A percentile compares a stretch with the other conserved stretches of the same genome.
Evolutionary conservation across 495 filamentous ascomycete genomes (phyloP).

Genomic region (Aspergillus kassunensis): DNA sequence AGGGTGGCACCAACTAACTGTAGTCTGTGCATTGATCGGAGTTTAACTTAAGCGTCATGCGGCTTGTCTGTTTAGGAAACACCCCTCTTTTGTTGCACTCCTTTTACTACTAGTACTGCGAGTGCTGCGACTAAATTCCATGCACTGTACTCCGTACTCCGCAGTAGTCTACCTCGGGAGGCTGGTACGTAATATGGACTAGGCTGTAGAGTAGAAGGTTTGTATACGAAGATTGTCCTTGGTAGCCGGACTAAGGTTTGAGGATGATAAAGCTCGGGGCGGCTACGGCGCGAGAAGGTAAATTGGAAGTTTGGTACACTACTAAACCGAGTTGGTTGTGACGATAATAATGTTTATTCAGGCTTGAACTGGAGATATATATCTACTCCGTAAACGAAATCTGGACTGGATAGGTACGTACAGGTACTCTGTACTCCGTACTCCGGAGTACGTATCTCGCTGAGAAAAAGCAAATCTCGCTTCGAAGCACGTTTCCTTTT

Average conservation of each 20-base stretch:
- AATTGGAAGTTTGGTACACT: neutral
- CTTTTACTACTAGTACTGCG: too few relatives aligned
- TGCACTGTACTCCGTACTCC: too few relatives aligned
- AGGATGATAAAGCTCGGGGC: too few relatives aligned
- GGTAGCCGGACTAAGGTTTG: too few relatives aligned
- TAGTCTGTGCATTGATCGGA: neutral
- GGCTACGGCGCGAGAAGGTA: slow-evolving; percentile 11
- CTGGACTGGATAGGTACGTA: too few relatives aligned
- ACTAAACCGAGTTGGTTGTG: neutral
- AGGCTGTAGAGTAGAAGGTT: neutral
- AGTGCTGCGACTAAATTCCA: too few relatives aligned
- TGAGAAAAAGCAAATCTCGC: slow-evolving; percentile 7
- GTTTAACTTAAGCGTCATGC: slow-evolving; percentile 11
- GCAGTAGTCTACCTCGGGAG: neutral
- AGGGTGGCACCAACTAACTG: too few relatives aligned
- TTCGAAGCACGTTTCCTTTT: neutral
- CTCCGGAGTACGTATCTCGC: neutral
- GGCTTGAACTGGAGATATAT: neutral
- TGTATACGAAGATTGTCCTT: neutral
- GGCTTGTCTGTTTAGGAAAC: slow-evolving; percentile 9
- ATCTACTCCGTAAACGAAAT: neutral
- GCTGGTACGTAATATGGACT: too few relatives aligned
- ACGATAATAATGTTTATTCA: neutral
- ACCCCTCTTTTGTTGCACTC: neutral
- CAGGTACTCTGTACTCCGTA: too few relatives aligned